These are phyloP conservation scores for Podospora appendiculata DNA, from an alignment of 495 filamentous ascomycete genomes.

Conservation along the genomic window DNA sequence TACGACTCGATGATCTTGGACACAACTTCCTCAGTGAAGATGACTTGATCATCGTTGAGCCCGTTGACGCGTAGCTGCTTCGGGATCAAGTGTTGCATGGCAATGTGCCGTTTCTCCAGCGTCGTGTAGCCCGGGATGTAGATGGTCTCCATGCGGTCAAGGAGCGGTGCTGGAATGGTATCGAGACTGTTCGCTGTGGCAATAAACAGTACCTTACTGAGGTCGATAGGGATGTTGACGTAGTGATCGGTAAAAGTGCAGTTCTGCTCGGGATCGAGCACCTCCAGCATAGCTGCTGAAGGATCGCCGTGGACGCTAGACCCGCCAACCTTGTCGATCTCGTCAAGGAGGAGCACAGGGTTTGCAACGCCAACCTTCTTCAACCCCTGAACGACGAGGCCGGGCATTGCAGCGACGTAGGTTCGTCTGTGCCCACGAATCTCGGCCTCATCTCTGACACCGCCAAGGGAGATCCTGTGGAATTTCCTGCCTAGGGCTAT, in stretches of 20 bases:
- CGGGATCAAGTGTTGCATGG: constrained; percentile 83
- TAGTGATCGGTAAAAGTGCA: constrained; percentile 94
- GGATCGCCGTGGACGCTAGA: constrained; percentile 94
- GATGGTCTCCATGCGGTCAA: constrained; percentile 96
- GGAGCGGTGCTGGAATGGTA: constrained; percentile 88
- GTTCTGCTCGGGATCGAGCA: constrained; percentile 97
- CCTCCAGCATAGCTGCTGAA: constrained; percentile 97
- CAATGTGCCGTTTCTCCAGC: constrained; percentile 96
- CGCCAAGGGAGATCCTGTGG: constrained; percentile 93
- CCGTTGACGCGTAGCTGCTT: constrained; percentile 83
- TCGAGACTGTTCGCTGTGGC: constrained; percentile 96
- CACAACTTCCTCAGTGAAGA: constrained; percentile 73
- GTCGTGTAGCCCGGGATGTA: constrained; percentile 91
- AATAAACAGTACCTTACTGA: constrained; percentile 96
- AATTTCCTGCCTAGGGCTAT: constrained; percentile 90
- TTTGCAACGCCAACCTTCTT: constrained; percentile 96
- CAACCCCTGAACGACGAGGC: constrained; percentile 85
- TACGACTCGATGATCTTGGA: constrained; percentile 93
- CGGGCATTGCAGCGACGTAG: constrained; percentile 98
- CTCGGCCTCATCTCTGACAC: constrained; percentile 93
- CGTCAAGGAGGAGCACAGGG: constrained; percentile 92
- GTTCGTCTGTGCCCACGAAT: constrained; percentile 93
- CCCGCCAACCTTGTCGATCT: constrained; percentile 95
- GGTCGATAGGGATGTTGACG: constrained; percentile 89
- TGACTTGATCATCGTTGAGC: constrained; percentile 62